Base-by-base conservation (phyloP, 2,329 filamentous ascomycete genomes). In the Eutypa lata region DNA sequence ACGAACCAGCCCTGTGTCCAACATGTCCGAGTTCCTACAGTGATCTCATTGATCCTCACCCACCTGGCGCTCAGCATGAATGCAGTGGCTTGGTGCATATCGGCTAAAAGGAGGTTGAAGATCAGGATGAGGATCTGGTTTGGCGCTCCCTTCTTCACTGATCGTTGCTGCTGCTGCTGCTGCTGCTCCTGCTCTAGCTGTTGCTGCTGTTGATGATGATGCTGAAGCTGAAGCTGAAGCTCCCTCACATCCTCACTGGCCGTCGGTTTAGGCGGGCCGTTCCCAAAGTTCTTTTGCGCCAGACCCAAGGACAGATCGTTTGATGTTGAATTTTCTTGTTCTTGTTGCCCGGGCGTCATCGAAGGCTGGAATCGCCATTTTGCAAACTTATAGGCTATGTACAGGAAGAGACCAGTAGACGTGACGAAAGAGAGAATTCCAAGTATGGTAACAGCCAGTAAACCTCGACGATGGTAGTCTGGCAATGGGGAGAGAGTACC, bases 61-160 rank as follows among this genome's bases (percentile, higher is more conserved):
- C 86, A 87, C 35, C 78, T 71, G 3, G 78, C 76, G 55, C 85
- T 88, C 47, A 89, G 72, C 43, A 86, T 61, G 63, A 89, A 90
- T 3, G 84, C 82, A 1, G 82, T 65, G 7, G 82, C 77, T 61
- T 89, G 87, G 61, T 86, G 82, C 51, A 88, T 77, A 60, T 90
- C 87, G 53, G 87, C 86, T 21, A 87, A 69, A 5, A 90, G 72
- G 0, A 90, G 77, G 64, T 89, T 89, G 65, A 87, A 81, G 53
- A 89, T 86, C 4, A 90, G 74, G 0, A 89, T 73, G 26, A 89
- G 76, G 61, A 89, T 87, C 66, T 89, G 87, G 58, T 88, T 89
- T 0, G 77, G 77, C 6, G 74, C 70, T 19, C 71, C 68, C 38
- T 64, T 67, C 48, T 47, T 10, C 50, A 42, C 14, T 26, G 11